Evolutionary conservation across 2,329 filamentous ascomycete species (phyloP), one percentile per base, ranked within the genome.

Genomic region (Amesomyces nigricolor): DNA sequence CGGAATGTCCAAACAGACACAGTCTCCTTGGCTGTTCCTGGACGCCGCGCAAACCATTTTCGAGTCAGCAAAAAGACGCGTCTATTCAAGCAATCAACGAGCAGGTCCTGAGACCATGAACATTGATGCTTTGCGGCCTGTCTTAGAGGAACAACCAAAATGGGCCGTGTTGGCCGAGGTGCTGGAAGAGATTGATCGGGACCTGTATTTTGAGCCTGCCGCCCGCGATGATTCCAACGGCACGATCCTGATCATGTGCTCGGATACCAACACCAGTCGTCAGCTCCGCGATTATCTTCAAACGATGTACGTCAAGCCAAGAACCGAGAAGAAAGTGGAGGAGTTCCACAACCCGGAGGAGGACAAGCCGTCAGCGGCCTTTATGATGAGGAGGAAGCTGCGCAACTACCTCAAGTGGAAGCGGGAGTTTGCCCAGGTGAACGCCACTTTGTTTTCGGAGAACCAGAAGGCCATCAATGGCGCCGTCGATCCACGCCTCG

Each of bases 1-100:
- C 8, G 91, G 91, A 0, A 92, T 91, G 2, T 96, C 85, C 2
- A 83, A 86, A 60, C 89, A 96, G 66, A 91, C 86, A 35, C 90
- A 96, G 64, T 95, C 91, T 0, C 94, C 94, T 0, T 99, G 94
- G 94, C 77, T 99, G 32, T 97, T 96, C 64, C 79, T 97, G 5
- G 94, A 97, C 69, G 91, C 92, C 22, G 92, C 94, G 0, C 89
- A 97, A 70, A 91, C 89, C 14, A 89, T 99, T 11, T 97, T 99
- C 62, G 88, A 91, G 58, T 91, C 89, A 3, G 91, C 94, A 1
- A 94, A 91, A 68, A 82, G 86, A 54, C 80, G 94, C 62, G 92
- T 96, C 5, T 99, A 96, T 66, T 83, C 87, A 8, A 80, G 89
- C 43, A 83, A 75, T 52, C 79, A 83, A 30, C 82, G 79, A 47